Percentiles rank a stretch among this genome's conserved stretches.
phyloP scores from a whole-genome alignment of 352 stramenopile species.

The Phytophthora tentaculata region DNA sequence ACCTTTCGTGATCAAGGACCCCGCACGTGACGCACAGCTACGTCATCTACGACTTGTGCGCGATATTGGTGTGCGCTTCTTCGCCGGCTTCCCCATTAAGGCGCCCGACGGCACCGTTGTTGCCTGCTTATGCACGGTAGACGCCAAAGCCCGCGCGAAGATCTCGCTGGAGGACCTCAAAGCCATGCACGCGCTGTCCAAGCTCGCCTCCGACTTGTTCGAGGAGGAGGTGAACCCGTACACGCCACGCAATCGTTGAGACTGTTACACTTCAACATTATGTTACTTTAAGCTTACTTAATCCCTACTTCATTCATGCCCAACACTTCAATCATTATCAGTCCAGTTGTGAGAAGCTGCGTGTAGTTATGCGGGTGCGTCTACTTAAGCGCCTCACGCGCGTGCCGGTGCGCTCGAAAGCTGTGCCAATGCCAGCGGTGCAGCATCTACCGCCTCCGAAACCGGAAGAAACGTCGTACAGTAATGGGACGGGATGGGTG shows the following conservation, averaged over 20 bases:
- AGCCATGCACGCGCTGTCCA: constrained; percentile 58
- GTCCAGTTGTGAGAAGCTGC: constrained; percentile 3
- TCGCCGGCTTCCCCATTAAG: constrained; percentile 62
- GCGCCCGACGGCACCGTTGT: constrained; percentile 23
- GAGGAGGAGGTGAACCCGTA: constrained; percentile 46
- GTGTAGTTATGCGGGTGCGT: constrained; percentile 25
- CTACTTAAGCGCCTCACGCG: constrained; percentile 24
- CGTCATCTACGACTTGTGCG: constrained; percentile 43
- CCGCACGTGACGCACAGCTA: constrained; percentile 44
- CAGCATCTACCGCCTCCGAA: constrained; percentile 7
- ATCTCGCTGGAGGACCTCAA: constrained; percentile 49
- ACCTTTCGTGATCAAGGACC: constrained; percentile 54
- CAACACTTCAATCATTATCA: constrained; percentile 8
- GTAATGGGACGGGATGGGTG: constrained; percentile 34
- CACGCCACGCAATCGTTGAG: constrained; percentile 33
- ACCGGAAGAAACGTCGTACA: constrained; percentile 11
- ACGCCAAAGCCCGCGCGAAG: constrained; percentile 36
- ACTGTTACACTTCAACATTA: constrained; percentile 17
- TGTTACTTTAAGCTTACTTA: constrained; percentile 22
- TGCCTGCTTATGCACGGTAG: constrained; percentile 52
- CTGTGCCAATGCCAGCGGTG: background rate
- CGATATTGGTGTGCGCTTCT: constrained; percentile 54
- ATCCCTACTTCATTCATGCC: background rate
- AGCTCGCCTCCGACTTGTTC: constrained; percentile 61
- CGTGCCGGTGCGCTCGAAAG: constrained; percentile 23